Base-by-base conservation (phyloP, 1,284 basidiomycete species). In the Trichosporon inkin region DNA sequence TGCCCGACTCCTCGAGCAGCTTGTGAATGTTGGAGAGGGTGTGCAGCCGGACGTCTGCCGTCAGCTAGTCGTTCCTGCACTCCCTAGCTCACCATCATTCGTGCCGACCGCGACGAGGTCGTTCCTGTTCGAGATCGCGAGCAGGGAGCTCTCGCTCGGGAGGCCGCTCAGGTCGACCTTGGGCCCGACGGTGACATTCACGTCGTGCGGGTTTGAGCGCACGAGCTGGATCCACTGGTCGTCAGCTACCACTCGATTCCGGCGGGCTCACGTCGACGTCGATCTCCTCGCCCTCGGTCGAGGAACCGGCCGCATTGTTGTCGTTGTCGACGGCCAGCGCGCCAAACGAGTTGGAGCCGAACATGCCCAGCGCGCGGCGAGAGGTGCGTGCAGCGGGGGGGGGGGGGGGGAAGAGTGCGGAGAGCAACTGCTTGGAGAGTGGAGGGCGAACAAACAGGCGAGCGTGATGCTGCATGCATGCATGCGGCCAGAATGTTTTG, bases 61-160 rank as follows among this genome's bases (percentile, higher is more conserved):
- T 61, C 16, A 57, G 52, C 28, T 17, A 10, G 11, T n/a, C n/a
- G n/a, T n/a, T n/a, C n/a, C n/a, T 17, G 16, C 20, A 11, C 22
- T 7, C 6, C 4, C 13, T 16, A 19, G 13, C 62, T 56, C 40
- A 64, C 62, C 56, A 53, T 28, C 60, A 44, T 73, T 72, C 53
- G 75, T 71, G n/a, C 73, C 80, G 11, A 75, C 78, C 35, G 80
- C 72, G 14, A 77, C 63, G 35, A 80, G 62, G 39, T 73, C 77
- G 58, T 68, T 73, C 13, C 19, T 40, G 54, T 79, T 78, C 32
- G 76, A 75, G 1, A 81, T 68, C 1, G 75, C 78, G 58, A 81
- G 67, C 60, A 81, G 68, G 55, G 73, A 75, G 59, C 71, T 73
- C 53, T 75, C 72, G 41, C 65, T 61, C 11, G 78, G 78, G 19